Conservation (phyloP, 2,329 filamentous ascomycete species). For the Periconia sp. region DNA sequence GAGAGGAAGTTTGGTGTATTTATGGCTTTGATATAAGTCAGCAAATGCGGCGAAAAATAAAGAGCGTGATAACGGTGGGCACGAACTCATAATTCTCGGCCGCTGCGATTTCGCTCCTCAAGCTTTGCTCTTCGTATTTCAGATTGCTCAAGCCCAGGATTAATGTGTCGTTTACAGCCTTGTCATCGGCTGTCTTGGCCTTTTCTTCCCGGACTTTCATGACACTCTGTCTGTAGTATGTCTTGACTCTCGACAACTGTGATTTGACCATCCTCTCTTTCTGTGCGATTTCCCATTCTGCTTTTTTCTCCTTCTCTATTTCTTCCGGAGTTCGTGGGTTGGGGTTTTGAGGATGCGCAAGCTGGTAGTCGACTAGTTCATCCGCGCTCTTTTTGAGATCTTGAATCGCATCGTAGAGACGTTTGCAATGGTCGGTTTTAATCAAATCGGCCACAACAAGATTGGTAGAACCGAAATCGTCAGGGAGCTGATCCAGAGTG, state of each 20-base stretch:
- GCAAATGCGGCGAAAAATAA: not conserved
- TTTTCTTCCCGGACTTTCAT: slow-evolving; percentile 85
- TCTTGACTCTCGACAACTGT: slow-evolving; percentile 60
- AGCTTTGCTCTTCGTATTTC: slow-evolving; percentile 91
- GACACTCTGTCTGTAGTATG: slow-evolving; percentile 79
- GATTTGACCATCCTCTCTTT: slow-evolving; percentile 76
- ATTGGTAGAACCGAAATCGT: slow-evolving; percentile 13
- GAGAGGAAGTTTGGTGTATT: slow-evolving; percentile 82
- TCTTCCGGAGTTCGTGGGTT: slow-evolving; percentile 15
- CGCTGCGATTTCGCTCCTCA: slow-evolving; percentile 84
- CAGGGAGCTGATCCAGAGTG: not conserved
- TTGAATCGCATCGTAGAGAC: slow-evolving; percentile 33
- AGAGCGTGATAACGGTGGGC: not conserved
- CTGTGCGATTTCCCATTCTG: slow-evolving; percentile 26
- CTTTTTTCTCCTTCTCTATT: slow-evolving; percentile 26
- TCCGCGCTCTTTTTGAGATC: slow-evolving; percentile 34
- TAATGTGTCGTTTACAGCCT: slow-evolving; percentile 87
- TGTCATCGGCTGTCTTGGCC: slow-evolving; percentile 78
- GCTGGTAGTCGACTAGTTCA: slow-evolving; percentile 35
- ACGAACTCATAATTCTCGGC: slow-evolving; percentile 91
- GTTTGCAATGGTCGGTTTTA: slow-evolving; percentile 32
- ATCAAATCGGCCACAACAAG: slow-evolving; percentile 30
- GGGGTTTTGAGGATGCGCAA: slow-evolving; percentile 23
- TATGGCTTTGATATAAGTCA: slow-evolving; percentile 62
- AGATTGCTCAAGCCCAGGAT: slow-evolving; percentile 94